phyloP scores from a whole-genome alignment of 2,329 filamentous ascomycete genomes.

The Sclerotinia minor region DNA sequence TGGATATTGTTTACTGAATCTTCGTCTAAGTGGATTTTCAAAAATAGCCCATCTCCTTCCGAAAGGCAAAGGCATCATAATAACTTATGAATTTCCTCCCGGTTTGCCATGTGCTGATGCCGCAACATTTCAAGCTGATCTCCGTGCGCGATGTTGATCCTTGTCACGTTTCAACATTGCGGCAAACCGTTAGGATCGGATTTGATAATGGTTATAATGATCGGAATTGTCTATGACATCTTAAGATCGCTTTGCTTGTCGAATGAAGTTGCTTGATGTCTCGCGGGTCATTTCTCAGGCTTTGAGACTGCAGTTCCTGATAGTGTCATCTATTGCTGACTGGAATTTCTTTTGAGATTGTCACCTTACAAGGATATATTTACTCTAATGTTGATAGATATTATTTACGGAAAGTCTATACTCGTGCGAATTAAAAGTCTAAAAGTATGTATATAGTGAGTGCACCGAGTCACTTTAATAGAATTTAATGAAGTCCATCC shows the following conservation, averaged over 20 bases:
- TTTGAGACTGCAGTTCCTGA: neutral
- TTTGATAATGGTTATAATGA: neutral
- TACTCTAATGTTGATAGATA: neutral
- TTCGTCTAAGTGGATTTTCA: neutral
- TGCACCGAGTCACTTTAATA: neutral
- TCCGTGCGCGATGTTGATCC: slow-evolving; percentile 9
- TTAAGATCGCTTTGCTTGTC: neutral
- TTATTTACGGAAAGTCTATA: neutral
- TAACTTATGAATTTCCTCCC: neutral
- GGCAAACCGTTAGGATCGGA: neutral
- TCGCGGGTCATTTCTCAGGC: neutral
- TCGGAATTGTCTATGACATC: neutral
- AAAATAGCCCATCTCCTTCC: neutral
- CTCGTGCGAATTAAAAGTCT: neutral
- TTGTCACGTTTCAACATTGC: slow-evolving; percentile 18
- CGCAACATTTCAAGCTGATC: neutral
- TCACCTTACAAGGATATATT: neutral
- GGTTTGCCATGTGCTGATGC: neutral
- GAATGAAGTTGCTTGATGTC: neutral
- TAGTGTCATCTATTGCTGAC: neutral
- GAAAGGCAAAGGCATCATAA: neutral
- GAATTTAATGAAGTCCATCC: neutral
- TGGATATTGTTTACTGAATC: neutral
- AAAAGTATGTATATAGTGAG: neutral
- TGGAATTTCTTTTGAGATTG: neutral